These are phyloP conservation scores for Chalciporus pseudorubinellus DNA, from an alignment of 768 basidiomycete genomes.

Conservation along the genomic window DNA sequence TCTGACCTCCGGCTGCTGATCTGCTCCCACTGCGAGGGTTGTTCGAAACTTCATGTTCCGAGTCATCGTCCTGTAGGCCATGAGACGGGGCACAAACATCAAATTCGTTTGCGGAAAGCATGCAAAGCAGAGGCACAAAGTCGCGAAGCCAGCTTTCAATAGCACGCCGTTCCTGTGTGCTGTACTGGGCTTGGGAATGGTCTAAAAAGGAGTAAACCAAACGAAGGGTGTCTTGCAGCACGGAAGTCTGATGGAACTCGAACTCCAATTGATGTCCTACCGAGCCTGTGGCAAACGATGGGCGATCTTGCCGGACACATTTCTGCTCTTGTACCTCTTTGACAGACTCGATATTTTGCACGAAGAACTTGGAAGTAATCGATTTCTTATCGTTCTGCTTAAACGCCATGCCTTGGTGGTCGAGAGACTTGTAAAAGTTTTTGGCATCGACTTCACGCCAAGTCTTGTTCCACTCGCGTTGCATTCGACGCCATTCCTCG, in stretches of 20 bases:
- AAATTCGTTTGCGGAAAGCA: slow-evolving; percentile 63
- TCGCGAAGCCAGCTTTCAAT: slow-evolving; percentile 83
- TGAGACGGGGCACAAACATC: slow-evolving; percentile 61
- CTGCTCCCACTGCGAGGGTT: slow-evolving; percentile 38
- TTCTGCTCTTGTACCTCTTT: slow-evolving; percentile 56
- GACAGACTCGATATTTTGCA: slow-evolving; percentile 71
- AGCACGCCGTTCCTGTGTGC: slow-evolving; percentile 69
- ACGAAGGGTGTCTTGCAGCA: slow-evolving; percentile 87
- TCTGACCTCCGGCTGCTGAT: slow-evolving; percentile 42
- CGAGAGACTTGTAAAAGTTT: slow-evolving; percentile 97
- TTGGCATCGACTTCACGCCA: slow-evolving; percentile 97
- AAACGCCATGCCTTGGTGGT: slow-evolving; percentile 93
- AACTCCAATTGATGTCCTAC: slow-evolving; percentile 77
- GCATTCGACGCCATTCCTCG: slow-evolving; percentile 94
- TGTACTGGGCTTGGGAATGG: slow-evolving; percentile 75
- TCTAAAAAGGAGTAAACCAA: slow-evolving; percentile 91
- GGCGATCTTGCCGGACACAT: slow-evolving; percentile 26
- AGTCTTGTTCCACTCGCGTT: slow-evolving; percentile 93
- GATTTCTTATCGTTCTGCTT: slow-evolving; percentile 95
- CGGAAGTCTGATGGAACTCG: slow-evolving; percentile 69
- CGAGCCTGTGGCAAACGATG: slow-evolving; percentile 43
- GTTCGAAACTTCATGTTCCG: slow-evolving; percentile 26
- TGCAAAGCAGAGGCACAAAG: slow-evolving; percentile 83
- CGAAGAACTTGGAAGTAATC: slow-evolving; percentile 81
- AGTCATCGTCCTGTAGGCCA: slow-evolving; percentile 38